Evolutionary conservation across 116 monocot species (phyloP), one percentile per base, ranked within the genome.

Genomic region (Iris pallida): DNA sequence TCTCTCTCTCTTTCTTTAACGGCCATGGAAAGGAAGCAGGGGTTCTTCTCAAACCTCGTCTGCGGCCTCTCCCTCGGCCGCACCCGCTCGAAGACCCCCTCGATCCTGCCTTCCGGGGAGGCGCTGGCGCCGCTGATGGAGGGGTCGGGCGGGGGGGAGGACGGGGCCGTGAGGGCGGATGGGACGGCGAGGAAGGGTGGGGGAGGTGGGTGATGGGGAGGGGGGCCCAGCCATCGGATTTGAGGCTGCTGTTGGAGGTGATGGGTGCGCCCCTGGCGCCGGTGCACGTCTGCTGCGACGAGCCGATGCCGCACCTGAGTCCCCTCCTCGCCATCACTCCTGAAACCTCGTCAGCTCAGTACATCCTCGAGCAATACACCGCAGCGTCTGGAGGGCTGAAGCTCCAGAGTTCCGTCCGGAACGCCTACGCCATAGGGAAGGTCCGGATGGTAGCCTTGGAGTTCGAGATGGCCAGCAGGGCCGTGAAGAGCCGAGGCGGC

Each of bases 241-340:
- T 30, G 57, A 78, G 83, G 62, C 84, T 93, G 19, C 73, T 86
- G 18, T 83, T 93, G 14, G 92, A 89, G 5, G 88, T 93, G 17
- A 86, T 93, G 79, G 89, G 92, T 4, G 88, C 89, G 30, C 92
- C 92, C 10, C 79, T 93, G 8, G 92, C 83, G 7, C 92, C 92
- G 9, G 71, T 81, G 4, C 70, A 73, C 55, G 76, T 80, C 15
- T 77, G 69, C 68, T 76, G 19, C 4, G 72, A 54, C 2, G 88
- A 80, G 8, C 82, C 79, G 7, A 53, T 77, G n/a, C 86, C 81
- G 1, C 70, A 73, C 57, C 84, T 86, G 51, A 80, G 79, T n/a
- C n/a, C n/a, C n/a, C n/a, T n/a, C n/a, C n/a, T n/a, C n/a, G n/a
- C n/a, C 64, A 68, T 83, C 55, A 79, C 77, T 52, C 85, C 88